phyloP scores from a whole-genome alignment of 108 stramenopile species.

The Pseudonitzschia pungens region DNA sequence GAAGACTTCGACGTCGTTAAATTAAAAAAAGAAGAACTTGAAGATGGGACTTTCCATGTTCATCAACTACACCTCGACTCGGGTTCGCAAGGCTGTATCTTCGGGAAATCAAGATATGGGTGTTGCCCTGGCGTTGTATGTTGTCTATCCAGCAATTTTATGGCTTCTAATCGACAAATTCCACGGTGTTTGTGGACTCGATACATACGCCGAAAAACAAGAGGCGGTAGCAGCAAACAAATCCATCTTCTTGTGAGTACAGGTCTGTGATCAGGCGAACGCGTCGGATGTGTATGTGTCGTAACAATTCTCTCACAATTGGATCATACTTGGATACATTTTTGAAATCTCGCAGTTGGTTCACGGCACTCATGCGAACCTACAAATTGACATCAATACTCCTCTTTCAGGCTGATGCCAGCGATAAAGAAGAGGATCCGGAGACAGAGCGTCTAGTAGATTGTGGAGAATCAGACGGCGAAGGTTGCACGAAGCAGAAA shows the following conservation, averaged over 20 bases:
- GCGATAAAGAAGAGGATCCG: conserved; percentile 22
- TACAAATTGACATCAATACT: conserved; percentile 27
- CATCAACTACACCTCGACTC: not conserved
- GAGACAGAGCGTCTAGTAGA: not conserved
- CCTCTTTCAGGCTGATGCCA: conserved; percentile 29
- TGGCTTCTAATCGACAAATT: conserved; percentile 36
- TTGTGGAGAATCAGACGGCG: conserved; percentile 6
- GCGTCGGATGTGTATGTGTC: not conserved
- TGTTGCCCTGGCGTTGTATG: conserved; percentile 32
- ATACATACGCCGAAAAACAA: conserved; percentile 24
- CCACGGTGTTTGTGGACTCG: conserved; percentile 35
- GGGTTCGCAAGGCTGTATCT: not conserved
- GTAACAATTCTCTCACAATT: not conserved
- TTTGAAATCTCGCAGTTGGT: conserved; percentile 4
- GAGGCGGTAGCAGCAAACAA: conserved; percentile 27
- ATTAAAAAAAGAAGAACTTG: not conserved
- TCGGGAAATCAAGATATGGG: conserved; percentile 21
- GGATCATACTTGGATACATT: not conserved
- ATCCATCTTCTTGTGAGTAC: conserved; percentile 12
- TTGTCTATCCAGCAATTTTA: conserved; percentile 37
- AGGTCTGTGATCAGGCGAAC: not conserved
- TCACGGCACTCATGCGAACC: conserved; percentile 26
- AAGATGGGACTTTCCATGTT: not conserved
- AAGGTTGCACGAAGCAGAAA: conserved; percentile 25
- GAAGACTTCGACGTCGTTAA: too few species aligned